phyloP scores from a whole-genome alignment of 2,329 filamentous ascomycete genomes.

The Claviceps lovelessii region DNA sequence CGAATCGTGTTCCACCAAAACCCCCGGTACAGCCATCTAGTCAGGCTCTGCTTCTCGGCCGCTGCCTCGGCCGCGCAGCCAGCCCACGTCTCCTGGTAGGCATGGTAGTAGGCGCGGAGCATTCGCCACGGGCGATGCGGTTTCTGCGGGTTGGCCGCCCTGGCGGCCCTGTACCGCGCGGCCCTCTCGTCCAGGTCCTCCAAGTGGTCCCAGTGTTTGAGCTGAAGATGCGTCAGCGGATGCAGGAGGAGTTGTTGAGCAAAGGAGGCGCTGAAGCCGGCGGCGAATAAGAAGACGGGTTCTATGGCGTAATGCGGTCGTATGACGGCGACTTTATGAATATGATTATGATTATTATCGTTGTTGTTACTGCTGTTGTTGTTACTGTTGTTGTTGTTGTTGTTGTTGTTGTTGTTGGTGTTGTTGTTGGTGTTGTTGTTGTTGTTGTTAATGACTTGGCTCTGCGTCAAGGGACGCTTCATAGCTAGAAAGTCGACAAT shows the following conservation, averaged over 20 bases:
- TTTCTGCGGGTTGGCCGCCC: conserved; percentile 17
- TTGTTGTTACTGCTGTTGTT: no score
- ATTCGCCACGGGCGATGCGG: conserved; percentile 32
- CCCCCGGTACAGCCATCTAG: conserved; percentile 53
- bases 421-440: conserved; percentile 1
- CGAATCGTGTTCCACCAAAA: conserved; percentile 60
- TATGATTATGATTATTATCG: no score
- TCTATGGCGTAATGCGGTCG: conserved; percentile 63
- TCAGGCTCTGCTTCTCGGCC: conserved; percentile 39
- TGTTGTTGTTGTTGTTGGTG: no score
- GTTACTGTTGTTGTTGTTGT: no score
- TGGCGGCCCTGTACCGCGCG: conserved; percentile 27
- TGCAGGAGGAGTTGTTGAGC: conserved; percentile 57
- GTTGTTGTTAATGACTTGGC: conserved; percentile 8
- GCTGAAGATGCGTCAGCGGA: conserved; percentile 55
- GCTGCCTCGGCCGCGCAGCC: conserved; percentile 45
- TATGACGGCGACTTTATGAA: conserved; percentile 33
- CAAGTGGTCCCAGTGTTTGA: conserved; percentile 57
- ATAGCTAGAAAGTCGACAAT: conserved; percentile 34
- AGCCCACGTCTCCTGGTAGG: conserved; percentile 53
- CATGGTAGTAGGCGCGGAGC: conserved; percentile 52
- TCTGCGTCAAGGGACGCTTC: conserved; percentile 24
- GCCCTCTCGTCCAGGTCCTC: conserved; percentile 55
- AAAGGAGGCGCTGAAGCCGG: conserved; percentile 54
- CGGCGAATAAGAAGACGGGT: conserved; percentile 54